These are phyloP conservation scores for Xylaria palmicola DNA, from an alignment of 495 filamentous ascomycete genomes.

Conservation along the genomic window DNA sequence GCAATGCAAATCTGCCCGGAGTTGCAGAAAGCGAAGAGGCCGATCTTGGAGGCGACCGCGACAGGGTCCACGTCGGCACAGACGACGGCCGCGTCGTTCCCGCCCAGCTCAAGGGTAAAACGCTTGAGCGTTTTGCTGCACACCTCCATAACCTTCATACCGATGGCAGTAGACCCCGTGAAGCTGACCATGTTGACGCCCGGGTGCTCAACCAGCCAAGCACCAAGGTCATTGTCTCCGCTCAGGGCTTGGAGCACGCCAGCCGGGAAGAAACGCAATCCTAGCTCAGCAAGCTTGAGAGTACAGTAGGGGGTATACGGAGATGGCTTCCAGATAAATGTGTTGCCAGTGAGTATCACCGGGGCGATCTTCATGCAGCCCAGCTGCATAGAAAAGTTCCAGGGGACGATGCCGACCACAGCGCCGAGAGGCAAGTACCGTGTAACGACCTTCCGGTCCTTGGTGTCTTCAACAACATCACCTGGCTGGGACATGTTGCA, in stretches of 20 bases:
- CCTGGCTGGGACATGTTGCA: not conserved
- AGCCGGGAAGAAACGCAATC: conserved; percentile 52
- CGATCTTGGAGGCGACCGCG: conserved; percentile 51
- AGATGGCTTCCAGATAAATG: conserved; percentile 54
- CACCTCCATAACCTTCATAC: conserved; percentile 54
- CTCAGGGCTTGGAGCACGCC: conserved; percentile 61
- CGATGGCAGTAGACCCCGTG: conserved; percentile 56
- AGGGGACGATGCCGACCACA: conserved; percentile 47
- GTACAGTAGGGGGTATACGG: conserved; percentile 59
- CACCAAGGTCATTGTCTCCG: conserved; percentile 57
- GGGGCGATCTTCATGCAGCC: conserved; percentile 45
- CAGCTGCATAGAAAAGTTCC: conserved; percentile 55
- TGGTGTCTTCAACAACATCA: conserved; percentile 40
- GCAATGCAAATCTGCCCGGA: conserved; percentile 59
- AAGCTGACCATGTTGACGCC: conserved; percentile 60
- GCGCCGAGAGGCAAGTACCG: conserved; percentile 46
- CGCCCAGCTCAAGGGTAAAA: conserved; percentile 57
- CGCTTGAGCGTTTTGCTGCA: conserved; percentile 55
- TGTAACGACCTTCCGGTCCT: conserved; percentile 37
- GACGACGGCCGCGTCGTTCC: conserved; percentile 61
- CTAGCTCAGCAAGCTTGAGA: conserved; percentile 59
- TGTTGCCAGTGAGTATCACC: conserved; percentile 50
- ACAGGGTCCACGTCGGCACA: conserved; percentile 59
- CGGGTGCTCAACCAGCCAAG: conserved; percentile 50
- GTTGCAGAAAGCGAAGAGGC: conserved; percentile 51